Evolutionary conservation across 2,329 filamentous ascomycete species (phyloP).

Genomic region (Sporothrix schenckii): DNA sequence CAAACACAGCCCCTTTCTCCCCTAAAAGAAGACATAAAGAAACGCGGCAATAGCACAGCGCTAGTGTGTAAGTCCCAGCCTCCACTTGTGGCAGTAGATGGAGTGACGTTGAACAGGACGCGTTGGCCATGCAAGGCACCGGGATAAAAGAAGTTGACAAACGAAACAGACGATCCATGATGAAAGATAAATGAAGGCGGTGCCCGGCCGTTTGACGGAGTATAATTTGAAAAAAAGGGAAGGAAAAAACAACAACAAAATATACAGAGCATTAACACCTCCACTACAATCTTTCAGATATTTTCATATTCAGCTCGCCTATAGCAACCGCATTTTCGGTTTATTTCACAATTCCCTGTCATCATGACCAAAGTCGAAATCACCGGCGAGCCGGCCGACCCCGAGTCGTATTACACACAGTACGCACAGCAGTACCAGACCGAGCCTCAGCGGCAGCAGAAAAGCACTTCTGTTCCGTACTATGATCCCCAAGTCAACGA

Average conservation of each 20-base stretch:
- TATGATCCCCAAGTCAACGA: constrained; percentile 8
- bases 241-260: not conserved
- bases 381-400: constrained; percentile 8
- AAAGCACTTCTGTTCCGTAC: not conserved
- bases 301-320: not conserved
- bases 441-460: not conserved
- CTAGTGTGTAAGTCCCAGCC: constrained; percentile 7
- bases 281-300: not conserved
- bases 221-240: too few relatives aligned
- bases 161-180: not conserved
- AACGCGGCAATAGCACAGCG: constrained; percentile 6
- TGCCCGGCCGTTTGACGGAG: not conserved
- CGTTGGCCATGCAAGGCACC: constrained; percentile 23
- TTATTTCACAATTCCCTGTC: not conserved
- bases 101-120: constrained; percentile 2
- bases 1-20: constrained; percentile 6
- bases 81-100: not conserved
- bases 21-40: not conserved
- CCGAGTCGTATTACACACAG: constrained; percentile 28
- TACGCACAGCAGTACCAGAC: not conserved
- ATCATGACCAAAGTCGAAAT: constrained; percentile 11
- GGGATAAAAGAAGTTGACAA: not conserved
- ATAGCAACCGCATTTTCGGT: not conserved
- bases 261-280: too few relatives aligned
- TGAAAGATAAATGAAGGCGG: not conserved